Evolutionary conservation across 768 basidiomycete species (phyloP), one percentile per base, ranked within the genome.

Genomic region (Russula griseocarnosa): DNA sequence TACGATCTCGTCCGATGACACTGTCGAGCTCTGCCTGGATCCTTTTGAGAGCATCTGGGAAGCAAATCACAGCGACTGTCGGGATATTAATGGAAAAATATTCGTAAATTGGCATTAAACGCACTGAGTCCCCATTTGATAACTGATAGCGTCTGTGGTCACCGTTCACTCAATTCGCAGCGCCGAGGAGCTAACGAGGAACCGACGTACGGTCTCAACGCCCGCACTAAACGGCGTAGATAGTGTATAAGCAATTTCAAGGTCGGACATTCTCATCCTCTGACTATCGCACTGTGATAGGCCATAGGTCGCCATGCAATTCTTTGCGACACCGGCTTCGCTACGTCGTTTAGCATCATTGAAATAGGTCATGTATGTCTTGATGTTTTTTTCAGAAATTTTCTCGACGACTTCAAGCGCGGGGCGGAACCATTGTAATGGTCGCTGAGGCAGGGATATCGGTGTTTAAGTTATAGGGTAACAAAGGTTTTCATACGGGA

Each of bases 11-110:
- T 30, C 68, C 67, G 9, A 69, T 60, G 44, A 59, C 63, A 8
- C 49, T 50, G 38, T 67, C 63, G 50, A 70, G 47, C 24, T 70
- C 69, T 1, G 50, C 55, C 36, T 70, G 69, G 6, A 67, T 64
- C 44, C 57, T 65, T 36, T 55, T 51, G 32, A 58, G 30, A 28
- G 60, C 44, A 3, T 69, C 63, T 16, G 69, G 69, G 51, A 65
- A 63, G 7, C 53, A 26, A 18, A 67, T 18, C 40, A 28, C 60
- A 38, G 51, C 64, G 28, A 55, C 53, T 58, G 20, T 36, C 14
- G 18, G 22, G 30, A 26, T 10, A 53, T 60, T 26, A 67, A 5
- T 30, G 5, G 30, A 0, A 30, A 54, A 14, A 10, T 11, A 10
- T 30, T 46, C 52, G 2, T 24, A 6, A 13, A 38, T 16, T 4